Evolutionary conservation across 352 stramenopile species (phyloP), one percentile per base, ranked within the genome.

Genomic region (Pythium monospermum): DNA sequence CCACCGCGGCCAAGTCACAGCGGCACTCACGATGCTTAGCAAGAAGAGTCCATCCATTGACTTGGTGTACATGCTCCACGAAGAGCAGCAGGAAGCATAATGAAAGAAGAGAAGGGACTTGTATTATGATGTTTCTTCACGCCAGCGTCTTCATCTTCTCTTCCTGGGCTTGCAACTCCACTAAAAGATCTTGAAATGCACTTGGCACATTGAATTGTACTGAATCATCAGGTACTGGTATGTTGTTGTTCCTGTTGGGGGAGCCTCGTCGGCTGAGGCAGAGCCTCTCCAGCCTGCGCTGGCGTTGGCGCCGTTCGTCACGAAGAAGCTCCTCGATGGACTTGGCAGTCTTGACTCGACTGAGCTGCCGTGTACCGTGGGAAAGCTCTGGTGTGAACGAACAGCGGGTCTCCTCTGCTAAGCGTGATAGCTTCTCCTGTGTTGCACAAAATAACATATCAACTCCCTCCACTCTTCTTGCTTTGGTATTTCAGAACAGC

Each of bases 21-120:
- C 55, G 5, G 55, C 48, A 11, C 28, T 63, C 13, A 63, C 48
- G 28, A 57, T 63, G 48, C 55, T 63, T 16, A 35, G 48, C 16
- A 47, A 53, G n/a, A 21, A 41, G 26, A 49, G 32, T 31, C 47
- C 42, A 19, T n/a, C 13, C 1, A 39, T 63, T 36, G 55, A 63
- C 16, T 36, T 63, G 5, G 31, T 57, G 8, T 63, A 63, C 36
- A 63, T 63, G 55, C 47, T 63, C 4, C 48, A 53, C 13, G 53
- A 55, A 30, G 54, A 53, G 35, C 35, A 22, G 27, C 18, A n/a
- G 2, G 32, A 25, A 36, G 11, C 26, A 6, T 31, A 16, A 2
- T 33, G 18, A 37, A n/a, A n/a, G n/a, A n/a, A n/a, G n/a, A n/a
- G n/a, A n/a, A n/a, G n/a, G n/a, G n/a, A n/a, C n/a, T n/a, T n/a